Percentiles rank a stretch among this genome's conserved stretches.
Conservation (phyloP, 495 filamentous ascomycete genomes). For the Aspergillus carlsbadensis region DNA sequence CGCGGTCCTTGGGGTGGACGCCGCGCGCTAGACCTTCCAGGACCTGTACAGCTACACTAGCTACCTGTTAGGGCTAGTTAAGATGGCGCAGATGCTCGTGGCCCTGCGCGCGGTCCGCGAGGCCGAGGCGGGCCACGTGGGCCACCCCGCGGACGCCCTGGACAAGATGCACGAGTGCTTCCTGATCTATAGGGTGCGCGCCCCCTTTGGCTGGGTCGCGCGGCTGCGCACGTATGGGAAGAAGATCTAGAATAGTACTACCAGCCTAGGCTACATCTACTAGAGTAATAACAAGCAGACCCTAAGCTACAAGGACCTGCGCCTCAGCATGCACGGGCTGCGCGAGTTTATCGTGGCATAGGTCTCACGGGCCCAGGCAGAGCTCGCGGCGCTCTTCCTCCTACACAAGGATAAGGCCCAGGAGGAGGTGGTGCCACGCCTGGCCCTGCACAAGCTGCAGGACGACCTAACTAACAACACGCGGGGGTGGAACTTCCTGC, state of each 20-base stretch:
- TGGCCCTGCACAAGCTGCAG: not conserved
- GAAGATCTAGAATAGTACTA: constrained; percentile 33
- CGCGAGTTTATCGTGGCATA: constrained; percentile 9
- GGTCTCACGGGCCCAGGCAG: not conserved
- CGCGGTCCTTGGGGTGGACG: no score
- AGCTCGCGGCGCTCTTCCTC: not conserved
- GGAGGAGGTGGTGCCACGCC: not conserved
- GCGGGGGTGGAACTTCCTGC: constrained; percentile 18
- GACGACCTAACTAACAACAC: not conserved
- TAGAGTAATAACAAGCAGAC: constrained; percentile 10
- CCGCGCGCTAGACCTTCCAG: no score
- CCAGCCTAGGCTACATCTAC: not conserved
- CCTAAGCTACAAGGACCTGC: constrained; percentile 8
- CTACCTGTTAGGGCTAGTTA: no score
- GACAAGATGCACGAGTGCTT: no score
- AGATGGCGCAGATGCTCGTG: no score
- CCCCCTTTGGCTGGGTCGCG: no score
- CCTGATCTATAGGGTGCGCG: no score
- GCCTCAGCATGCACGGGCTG: constrained; percentile 16
- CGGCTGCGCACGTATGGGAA: constrained; percentile 28
- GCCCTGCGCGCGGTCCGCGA: no score
- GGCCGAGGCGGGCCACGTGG: no score
- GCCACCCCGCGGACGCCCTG: no score
- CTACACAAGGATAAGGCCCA: no score
- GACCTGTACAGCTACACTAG: no score